Percentiles rank a stretch among this genome's conserved stretches.
phyloP scores from a whole-genome alignment of 257 asterid species.

The Salvia hispanica region DNA sequence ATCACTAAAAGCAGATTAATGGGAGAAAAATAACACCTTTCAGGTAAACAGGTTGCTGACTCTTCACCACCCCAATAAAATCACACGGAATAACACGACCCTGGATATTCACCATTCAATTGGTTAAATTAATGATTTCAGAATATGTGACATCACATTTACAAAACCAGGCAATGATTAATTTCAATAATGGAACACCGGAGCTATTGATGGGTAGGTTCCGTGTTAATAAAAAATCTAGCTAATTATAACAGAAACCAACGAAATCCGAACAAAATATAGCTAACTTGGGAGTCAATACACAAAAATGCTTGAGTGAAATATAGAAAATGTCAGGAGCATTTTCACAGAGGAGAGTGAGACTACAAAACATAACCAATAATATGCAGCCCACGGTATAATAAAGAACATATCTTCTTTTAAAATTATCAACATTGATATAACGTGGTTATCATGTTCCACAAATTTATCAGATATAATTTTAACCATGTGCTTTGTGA shows the following conservation, averaged over 20 bases:
- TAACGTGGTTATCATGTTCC: too few relatives aligned
- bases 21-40: conserved; percentile 54
- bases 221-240: conserved; percentile 5
- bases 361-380: too few relatives aligned
- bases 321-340: too few relatives aligned
- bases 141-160: conserved; percentile 23
- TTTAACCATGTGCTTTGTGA: too few relatives aligned
- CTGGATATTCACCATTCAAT: conserved; percentile 51
- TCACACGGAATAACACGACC: conserved; percentile 98
- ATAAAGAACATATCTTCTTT: too few relatives aligned
- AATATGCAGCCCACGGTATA: too few relatives aligned
- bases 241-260: conserved; percentile 14
- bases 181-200: conserved; percentile 13
- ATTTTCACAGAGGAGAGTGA: too few relatives aligned
- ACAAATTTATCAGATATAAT: too few relatives aligned
- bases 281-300: too few relatives aligned
- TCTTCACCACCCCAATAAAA: conserved; percentile 92
- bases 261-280: neutral
- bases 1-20: conserved; percentile 25
- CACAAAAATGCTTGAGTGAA: too few relatives aligned
- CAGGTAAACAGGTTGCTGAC: conserved; percentile 94
- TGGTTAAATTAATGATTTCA: conserved; percentile 32
- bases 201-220: conserved; percentile 12
- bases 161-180: conserved; percentile 21
- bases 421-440: too few relatives aligned